Conservation (phyloP, 768 basidiomycete genomes). For the Lentinula sp. region DNA sequence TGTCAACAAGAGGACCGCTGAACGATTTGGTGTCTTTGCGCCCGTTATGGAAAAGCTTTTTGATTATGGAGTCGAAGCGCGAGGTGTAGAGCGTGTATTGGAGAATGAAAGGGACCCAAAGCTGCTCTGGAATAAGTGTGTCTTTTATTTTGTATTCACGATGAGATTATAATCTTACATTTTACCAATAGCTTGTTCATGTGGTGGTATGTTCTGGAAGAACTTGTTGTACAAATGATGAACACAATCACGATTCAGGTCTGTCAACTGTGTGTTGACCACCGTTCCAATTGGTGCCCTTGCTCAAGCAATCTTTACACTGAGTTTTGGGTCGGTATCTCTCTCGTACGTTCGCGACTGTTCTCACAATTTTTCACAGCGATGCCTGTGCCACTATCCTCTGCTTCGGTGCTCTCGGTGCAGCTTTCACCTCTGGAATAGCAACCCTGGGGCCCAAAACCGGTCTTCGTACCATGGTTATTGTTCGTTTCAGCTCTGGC, state of each 20-base stretch:
- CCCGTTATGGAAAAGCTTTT: conserved; percentile 32
- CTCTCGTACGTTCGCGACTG: background rate
- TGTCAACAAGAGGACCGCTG: conserved; percentile 15
- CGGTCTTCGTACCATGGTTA: conserved; percentile 50
- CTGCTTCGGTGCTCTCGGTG: conserved; percentile 39
- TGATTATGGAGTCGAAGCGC: conserved; percentile 43
- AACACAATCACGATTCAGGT: conserved; percentile 20
- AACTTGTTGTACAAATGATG: background rate
- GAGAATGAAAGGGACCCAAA: conserved; percentile 40
- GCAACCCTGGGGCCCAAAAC: conserved; percentile 48
- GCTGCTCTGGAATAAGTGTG: conserved; percentile 39
- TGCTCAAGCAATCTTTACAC: conserved; percentile 39
- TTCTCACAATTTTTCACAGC: conserved; percentile 15
- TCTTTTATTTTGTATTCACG: conserved; percentile 2
- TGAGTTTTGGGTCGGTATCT: conserved; percentile 36
- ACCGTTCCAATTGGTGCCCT: conserved; percentile 41
- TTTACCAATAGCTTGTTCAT: conserved; percentile 28
- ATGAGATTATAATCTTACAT: background rate
- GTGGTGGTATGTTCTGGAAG: conserved; percentile 29
- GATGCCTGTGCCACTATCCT: conserved; percentile 38
- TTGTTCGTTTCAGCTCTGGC: conserved; percentile 40
- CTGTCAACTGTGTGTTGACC: conserved; percentile 40
- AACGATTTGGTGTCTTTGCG: conserved; percentile 22
- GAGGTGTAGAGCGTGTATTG: conserved; percentile 49
- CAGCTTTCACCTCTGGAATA: conserved; percentile 38